These are phyloP conservation scores for Lathyrus aphaca DNA, from an alignment of 306 rosid genomes.

Conservation along the genomic window DNA sequence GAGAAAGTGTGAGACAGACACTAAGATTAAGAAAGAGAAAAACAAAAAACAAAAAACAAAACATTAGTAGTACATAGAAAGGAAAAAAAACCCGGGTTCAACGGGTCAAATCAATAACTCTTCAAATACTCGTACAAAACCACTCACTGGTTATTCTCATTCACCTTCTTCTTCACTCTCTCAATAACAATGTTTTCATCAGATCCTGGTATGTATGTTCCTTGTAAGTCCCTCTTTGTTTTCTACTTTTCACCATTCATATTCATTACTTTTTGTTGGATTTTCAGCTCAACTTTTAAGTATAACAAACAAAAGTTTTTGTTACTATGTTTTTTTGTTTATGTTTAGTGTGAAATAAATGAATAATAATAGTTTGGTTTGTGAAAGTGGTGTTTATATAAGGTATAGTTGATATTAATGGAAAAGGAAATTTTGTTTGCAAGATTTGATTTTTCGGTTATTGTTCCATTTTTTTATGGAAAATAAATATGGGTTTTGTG, in stretches of 20 bases:
- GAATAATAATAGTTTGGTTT: slow-evolving; percentile 27
- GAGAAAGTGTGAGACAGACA: slow-evolving; percentile 29
- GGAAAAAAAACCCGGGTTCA: slow-evolving; percentile 43
- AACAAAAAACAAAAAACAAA: slow-evolving; percentile 1
- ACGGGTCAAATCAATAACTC: slow-evolving; percentile 67
- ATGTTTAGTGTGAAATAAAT: slow-evolving; percentile 12
- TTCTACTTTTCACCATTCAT: slow-evolving; percentile 30
- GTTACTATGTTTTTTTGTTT: neutral
- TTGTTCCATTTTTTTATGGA: neutral
- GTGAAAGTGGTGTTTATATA: slow-evolving; percentile 5
- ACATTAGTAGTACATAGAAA: neutral
- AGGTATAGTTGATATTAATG: slow-evolving; percentile 28
- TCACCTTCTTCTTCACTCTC: slow-evolving; percentile 22
- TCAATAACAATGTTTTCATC: slow-evolving; percentile 34
- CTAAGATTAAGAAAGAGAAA: slow-evolving; percentile 25
- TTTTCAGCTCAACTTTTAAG: slow-evolving; percentile 22
- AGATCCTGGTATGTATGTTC: slow-evolving; percentile 80
- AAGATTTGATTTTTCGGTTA: slow-evolving; percentile 41
- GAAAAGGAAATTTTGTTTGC: slow-evolving; percentile 10
- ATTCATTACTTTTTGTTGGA: slow-evolving; percentile 12
- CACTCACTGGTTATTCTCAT: neutral
- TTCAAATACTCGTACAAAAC: slow-evolving; percentile 5
- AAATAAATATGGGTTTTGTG: slow-evolving; percentile 34
- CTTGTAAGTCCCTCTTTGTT: slow-evolving; percentile 24
- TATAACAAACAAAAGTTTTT: neutral